Conservation (phyloP, 495 filamentous ascomycete species). For the Hypoxylon fuscum region DNA sequence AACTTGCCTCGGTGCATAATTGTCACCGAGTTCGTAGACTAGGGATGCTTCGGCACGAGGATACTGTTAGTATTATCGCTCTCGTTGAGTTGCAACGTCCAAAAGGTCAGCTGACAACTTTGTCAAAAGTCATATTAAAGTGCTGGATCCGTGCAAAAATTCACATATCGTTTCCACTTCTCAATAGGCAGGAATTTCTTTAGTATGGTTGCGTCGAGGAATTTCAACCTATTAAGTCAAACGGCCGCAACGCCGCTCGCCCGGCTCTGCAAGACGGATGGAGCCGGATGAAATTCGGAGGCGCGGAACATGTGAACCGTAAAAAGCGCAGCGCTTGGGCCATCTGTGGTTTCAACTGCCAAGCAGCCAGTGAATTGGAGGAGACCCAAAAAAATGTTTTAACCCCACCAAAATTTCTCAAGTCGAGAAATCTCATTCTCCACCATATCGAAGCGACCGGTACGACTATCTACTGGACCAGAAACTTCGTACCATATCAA, state of each 20-base stretch:
- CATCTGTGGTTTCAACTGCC: conserved; percentile 8
- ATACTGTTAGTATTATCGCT: conserved; percentile 19
- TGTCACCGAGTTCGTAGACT: conserved; percentile 17
- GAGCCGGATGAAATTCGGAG: conserved; percentile 37
- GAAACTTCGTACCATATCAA: neutral
- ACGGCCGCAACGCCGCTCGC: conserved; percentile 33
- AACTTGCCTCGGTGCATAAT: conserved; percentile 41
- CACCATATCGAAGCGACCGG: conserved; percentile 15
- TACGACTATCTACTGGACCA: conserved; percentile 3
- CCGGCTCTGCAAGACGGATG: conserved; percentile 28
- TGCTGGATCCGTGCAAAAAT: neutral
- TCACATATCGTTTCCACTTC: neutral
- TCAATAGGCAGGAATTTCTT: neutral
- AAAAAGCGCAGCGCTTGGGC: conserved; percentile 20
- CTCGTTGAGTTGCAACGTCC: neutral
- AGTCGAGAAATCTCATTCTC: conserved; percentile 26
- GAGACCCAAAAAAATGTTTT: conserved; percentile 15
- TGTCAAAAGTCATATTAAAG: neutral
- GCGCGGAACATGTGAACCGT: conserved; percentile 37
- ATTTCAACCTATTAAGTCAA: neutral
- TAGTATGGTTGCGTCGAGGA: conserved; percentile 8
- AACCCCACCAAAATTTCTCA: conserved; percentile 46
- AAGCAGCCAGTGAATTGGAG: neutral
- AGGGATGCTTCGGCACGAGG: conserved; percentile 26
- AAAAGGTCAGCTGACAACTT: neutral